phyloP scores from a whole-genome alignment of 2,329 filamentous ascomycete genomes.

The Mycocentrospora acerina region DNA sequence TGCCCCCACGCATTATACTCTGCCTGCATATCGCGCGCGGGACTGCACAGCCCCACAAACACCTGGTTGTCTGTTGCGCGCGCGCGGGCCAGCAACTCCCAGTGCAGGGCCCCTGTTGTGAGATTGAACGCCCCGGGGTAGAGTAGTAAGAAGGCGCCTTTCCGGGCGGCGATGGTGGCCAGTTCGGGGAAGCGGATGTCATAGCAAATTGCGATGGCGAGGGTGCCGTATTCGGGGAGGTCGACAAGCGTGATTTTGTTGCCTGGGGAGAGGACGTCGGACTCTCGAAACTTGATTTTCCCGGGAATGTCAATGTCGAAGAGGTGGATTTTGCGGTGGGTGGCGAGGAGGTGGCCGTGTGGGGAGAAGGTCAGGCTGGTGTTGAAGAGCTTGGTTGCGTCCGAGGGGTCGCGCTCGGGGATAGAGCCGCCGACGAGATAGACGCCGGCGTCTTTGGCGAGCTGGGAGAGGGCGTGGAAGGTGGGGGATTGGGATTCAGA shows the following conservation, averaged over 20 bases:
- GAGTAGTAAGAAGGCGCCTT: conserved; percentile 81
- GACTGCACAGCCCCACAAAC: conserved; percentile 90
- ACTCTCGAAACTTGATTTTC: conserved; percentile 88
- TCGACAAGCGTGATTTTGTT: conserved; percentile 84
- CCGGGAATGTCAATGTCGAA: conserved; percentile 98
- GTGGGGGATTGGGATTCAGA: conserved; percentile 71
- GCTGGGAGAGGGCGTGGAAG: conserved; percentile 77
- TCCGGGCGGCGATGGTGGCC: conserved; percentile 82
- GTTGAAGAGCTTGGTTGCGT: conserved; percentile 76
- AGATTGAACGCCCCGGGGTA: conserved; percentile 98
- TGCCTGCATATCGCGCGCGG: conserved; percentile 75
- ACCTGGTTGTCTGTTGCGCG: conserved; percentile 92
- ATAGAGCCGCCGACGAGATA: conserved; percentile 93
- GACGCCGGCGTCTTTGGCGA: conserved; percentile 75
- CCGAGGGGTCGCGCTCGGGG: conserved; percentile 69
- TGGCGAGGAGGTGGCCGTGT: conserved; percentile 74
- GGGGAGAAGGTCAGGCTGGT: conserved; percentile 84
- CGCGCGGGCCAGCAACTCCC: conserved; percentile 78
- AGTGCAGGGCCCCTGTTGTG: conserved; percentile 90
- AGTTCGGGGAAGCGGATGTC: conserved; percentile 96
- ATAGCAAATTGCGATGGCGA: conserved; percentile 94
- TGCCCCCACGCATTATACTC: conserved; percentile 91
- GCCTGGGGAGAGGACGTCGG: conserved; percentile 82
- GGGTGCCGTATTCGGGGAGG: conserved; percentile 81
- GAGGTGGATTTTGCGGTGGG: conserved; percentile 90